Conservation (phyloP, 495 filamentous ascomycete genomes). For the Aspergillus indologenus region DNA sequence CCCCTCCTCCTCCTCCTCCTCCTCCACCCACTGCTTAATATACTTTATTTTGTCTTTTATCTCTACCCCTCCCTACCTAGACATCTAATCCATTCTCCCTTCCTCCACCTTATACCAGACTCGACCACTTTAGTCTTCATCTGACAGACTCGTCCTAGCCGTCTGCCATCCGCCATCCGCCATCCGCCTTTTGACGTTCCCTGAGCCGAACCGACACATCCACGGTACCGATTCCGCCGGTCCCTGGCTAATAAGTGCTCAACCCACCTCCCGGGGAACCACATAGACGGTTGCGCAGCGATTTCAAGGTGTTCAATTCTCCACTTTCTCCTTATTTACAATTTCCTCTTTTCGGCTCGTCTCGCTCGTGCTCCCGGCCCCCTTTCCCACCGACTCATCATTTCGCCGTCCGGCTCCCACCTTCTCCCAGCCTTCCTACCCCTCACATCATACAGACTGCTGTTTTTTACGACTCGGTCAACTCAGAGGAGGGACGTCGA, state of each 20-base stretch:
- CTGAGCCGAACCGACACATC: slow-evolving; percentile 13
- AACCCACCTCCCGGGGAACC: slow-evolving; percentile 1
- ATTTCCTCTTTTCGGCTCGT: slow-evolving; percentile 35
- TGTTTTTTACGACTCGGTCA: slow-evolving; percentile 2
- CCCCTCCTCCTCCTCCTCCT: slow-evolving; percentile 1
- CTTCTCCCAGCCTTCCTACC: slow-evolving; percentile 14
- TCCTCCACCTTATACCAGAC: background rate
- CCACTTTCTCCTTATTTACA: slow-evolving; percentile 36
- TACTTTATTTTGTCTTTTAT: background rate
- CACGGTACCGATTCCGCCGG: slow-evolving; percentile 23
- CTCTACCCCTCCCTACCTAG: background rate
- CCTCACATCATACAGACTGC: slow-evolving; percentile 18
- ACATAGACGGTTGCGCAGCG: slow-evolving; percentile 2
- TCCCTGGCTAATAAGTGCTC: slow-evolving; percentile 4
- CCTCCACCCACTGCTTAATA: background rate
- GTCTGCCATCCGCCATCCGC: background rate
- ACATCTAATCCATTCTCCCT: background rate
- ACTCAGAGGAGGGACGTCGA: background rate
- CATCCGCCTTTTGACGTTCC: slow-evolving; percentile 6
- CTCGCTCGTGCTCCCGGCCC: slow-evolving; percentile 4
- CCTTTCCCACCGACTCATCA: slow-evolving; percentile 6
- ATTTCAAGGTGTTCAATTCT: slow-evolving; percentile 12
- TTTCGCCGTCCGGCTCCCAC: slow-evolving; percentile 21
- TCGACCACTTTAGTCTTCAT: background rate
- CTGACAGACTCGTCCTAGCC: background rate